These are phyloP conservation scores for Boletus mariae DNA, from an alignment of 1,284 basidiomycete genomes.

Conservation along the genomic window DNA sequence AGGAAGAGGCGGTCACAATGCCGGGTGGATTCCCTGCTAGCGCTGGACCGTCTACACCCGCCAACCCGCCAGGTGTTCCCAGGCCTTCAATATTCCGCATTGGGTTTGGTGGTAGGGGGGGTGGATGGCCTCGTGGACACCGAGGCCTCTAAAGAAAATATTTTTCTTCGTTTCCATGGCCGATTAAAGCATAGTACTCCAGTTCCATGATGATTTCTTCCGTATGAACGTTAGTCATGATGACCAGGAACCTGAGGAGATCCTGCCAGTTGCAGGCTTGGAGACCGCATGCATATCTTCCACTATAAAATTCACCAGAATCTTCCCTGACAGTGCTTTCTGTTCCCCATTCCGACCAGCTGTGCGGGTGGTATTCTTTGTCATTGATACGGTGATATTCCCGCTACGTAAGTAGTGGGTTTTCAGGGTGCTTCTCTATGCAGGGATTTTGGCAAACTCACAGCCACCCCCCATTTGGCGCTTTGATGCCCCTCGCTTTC, in stretches of 20 bases:
- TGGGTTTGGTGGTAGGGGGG: constrained; percentile 33
- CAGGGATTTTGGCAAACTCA: too few relatives aligned
- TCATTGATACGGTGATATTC: neutral
- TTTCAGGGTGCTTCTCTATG: too few relatives aligned
- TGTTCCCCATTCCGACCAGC: neutral
- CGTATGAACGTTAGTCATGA: constrained; percentile 11
- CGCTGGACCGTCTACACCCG: constrained; percentile 12
- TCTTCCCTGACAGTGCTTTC: neutral
- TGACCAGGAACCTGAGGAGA: constrained; percentile 12
- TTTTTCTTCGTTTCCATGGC: neutral
- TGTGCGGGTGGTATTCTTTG: neutral
- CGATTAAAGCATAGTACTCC: constrained; percentile 9
- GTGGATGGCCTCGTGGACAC: constrained; percentile 9
- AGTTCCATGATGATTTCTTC: constrained; percentile 2
- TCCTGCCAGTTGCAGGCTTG: neutral
- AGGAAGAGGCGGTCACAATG: constrained; percentile 19
- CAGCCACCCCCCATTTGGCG: too few relatives aligned
- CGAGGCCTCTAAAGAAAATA: constrained; percentile 14
- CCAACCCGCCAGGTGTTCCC: constrained; percentile 6
- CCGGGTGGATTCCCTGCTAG: constrained; percentile 25
- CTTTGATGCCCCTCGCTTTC: too few relatives aligned
- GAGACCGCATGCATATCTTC: neutral
- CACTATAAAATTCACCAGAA: neutral
- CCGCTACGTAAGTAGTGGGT: too few relatives aligned
- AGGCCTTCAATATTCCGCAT: constrained; percentile 24